Percentiles rank a stretch among this genome's conserved stretches.
These are phyloP conservation scores for Ormosia emarginata DNA, from an alignment of 306 rosid genomes.

Conservation along the genomic window DNA sequence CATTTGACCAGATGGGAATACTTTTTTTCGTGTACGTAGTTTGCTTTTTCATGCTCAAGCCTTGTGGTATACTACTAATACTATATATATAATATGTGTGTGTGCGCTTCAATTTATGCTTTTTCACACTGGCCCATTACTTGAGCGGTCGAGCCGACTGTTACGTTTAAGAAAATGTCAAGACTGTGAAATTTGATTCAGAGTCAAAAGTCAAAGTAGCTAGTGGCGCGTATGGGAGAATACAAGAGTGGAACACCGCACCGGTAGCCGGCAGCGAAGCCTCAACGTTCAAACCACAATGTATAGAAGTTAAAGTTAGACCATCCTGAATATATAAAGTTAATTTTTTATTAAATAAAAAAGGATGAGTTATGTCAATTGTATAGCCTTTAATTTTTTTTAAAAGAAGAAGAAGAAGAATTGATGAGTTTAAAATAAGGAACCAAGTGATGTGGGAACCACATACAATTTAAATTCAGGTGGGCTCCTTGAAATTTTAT, in stretches of 20 bases:
- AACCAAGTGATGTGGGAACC: neutral
- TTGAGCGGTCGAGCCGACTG: neutral
- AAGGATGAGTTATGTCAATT: neutral
- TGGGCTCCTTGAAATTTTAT: neutral
- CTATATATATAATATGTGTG: too few species aligned
- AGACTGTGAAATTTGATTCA: neutral
- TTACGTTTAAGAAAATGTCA: neutral
- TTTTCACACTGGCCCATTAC: neutral
- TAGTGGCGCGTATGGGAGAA: neutral
- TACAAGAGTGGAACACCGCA: neutral
- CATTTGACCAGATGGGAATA: neutral
- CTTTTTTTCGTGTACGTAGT: neutral
- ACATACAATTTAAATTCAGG: neutral
- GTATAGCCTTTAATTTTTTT: neutral
- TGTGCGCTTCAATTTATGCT: neutral
- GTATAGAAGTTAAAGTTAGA: neutral
- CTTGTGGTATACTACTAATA: neutral
- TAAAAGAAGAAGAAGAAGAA: neutral
- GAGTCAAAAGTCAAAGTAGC: slow-evolving; percentile 4
- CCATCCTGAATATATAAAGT: neutral
- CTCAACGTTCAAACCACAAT: neutral
- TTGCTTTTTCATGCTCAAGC: neutral
- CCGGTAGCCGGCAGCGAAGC: neutral
- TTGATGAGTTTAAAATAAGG: neutral
- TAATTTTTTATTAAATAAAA: neutral